A percentile compares a stretch with the other conserved stretches of the same genome.
Conservation (phyloP, 2,329 filamentous ascomycete species). For the Nemania sp. region DNA sequence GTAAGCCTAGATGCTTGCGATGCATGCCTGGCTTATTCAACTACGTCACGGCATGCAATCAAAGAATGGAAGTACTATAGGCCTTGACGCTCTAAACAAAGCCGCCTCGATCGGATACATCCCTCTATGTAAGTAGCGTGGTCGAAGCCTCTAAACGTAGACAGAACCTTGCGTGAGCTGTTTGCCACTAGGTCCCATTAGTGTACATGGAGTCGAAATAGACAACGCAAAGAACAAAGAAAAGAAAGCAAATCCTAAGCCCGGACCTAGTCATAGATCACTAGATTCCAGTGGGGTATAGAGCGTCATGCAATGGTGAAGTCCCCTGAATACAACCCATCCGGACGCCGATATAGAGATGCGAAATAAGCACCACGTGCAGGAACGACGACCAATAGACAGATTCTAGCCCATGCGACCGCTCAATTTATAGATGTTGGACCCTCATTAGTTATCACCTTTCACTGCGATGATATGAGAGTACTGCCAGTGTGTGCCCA, state of each 20-base stretch:
- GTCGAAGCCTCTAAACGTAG: background rate
- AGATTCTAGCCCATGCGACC: too few relatives aligned
- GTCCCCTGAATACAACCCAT: slow-evolving; percentile 18
- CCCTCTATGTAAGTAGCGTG: background rate
- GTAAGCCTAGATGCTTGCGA: background rate
- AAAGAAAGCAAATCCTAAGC: slow-evolving; percentile 40
- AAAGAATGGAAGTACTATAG: background rate
- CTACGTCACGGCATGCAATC: background rate
- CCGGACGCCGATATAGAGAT: slow-evolving; percentile 31
- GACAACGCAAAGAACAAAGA: slow-evolving; percentile 20
- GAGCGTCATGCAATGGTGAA: slow-evolving; percentile 27
- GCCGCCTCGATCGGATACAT: slow-evolving; percentile 6
- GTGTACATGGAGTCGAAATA: slow-evolving; percentile 4
- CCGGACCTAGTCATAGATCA: slow-evolving; percentile 30
- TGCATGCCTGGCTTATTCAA: background rate
- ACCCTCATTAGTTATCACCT: slow-evolving; percentile 44
- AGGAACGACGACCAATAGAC: background rate
- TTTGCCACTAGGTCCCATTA: slow-evolving; percentile 3
- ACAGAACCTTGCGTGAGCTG: background rate
- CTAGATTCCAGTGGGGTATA: slow-evolving; percentile 39
- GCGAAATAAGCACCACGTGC: slow-evolving; percentile 3
- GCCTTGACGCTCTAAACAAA: background rate
- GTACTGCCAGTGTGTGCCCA: slow-evolving; percentile 70
- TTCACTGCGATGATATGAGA: slow-evolving; percentile 68
- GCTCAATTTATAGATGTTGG: background rate